Conservation (phyloP, 1,284 basidiomycete species). For the Gymnopus androsaceus region DNA sequence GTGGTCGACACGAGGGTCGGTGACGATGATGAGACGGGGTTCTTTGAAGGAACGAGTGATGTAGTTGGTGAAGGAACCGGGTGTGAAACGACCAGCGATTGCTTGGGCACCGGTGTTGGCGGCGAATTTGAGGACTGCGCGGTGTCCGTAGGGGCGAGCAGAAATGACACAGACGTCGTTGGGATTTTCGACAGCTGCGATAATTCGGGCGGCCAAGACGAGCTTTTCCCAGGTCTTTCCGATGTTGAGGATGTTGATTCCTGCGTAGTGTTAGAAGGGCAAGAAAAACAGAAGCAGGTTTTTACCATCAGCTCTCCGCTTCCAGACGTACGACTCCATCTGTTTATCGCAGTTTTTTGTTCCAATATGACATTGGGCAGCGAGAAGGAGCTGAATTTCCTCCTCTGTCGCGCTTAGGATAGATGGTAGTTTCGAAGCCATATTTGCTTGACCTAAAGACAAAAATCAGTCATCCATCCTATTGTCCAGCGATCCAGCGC, state of each 20-base stretch:
- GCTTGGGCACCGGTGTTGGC: slow-evolving; percentile 98
- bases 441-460: slow-evolving; percentile 28
- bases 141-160: slow-evolving; percentile 97
- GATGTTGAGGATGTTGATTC: slow-evolving; percentile 96
- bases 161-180: slow-evolving; percentile 98
- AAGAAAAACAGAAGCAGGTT: slow-evolving; percentile 19
- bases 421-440: slow-evolving; percentile 89
- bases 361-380: slow-evolving; percentile 96
- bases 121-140: slow-evolving; percentile 98
- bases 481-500: background rate
- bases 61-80: slow-evolving; percentile 99
- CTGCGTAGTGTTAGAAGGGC: no score
- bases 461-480: slow-evolving; percentile 4
- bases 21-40: slow-evolving; percentile 96
- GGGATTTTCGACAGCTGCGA: slow-evolving; percentile 96
- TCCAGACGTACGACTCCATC: slow-evolving; percentile 98
- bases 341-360: slow-evolving; percentile 99
- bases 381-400: slow-evolving; percentile 93
- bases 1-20: slow-evolving; percentile 98
- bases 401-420: slow-evolving; percentile 93
- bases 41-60: slow-evolving; percentile 99
- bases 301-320: slow-evolving; percentile 92
- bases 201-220: slow-evolving; percentile 91
- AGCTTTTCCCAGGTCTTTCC: slow-evolving; percentile 99
- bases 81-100: slow-evolving; percentile 98